phyloP scores from a whole-genome alignment of 1,284 basidiomycete species.

The Marasmius tenuissimus region DNA sequence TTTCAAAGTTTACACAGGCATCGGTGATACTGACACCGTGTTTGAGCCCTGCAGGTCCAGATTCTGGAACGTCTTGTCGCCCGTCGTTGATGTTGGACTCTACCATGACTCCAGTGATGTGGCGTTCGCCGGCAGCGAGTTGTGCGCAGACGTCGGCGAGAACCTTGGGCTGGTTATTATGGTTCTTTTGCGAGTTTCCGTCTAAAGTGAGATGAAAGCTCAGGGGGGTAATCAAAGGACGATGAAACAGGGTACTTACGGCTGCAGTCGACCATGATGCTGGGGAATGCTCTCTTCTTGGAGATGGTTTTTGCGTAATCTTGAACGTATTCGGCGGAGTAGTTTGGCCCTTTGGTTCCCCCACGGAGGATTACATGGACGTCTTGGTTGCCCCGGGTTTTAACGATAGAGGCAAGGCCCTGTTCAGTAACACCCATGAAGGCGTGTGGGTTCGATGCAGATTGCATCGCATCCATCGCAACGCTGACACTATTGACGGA shows the following conservation, averaged over 20 bases:
- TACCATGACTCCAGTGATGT: slow-evolving; percentile 96
- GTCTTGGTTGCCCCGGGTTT: slow-evolving; percentile 90
- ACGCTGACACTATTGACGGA: slow-evolving; percentile 50
- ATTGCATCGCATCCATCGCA: slow-evolving; percentile 96
- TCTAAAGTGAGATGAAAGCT: slow-evolving; percentile 40
- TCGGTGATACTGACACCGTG: slow-evolving; percentile 90
- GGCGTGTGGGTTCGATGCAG: slow-evolving; percentile 88
- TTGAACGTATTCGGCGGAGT: slow-evolving; percentile 71
- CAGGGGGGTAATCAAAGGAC: slow-evolving; percentile 2
- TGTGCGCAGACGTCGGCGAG: slow-evolving; percentile 78
- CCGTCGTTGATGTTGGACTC: slow-evolving; percentile 92
- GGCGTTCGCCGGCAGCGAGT: slow-evolving; percentile 72
- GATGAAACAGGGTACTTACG: slow-evolving; percentile 46
- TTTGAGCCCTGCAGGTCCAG: slow-evolving; percentile 67
- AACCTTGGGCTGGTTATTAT: slow-evolving; percentile 87
- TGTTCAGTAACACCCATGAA: slow-evolving; percentile 99
- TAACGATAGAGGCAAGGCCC: slow-evolving; percentile 93
- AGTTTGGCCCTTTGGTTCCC: slow-evolving; percentile 88
- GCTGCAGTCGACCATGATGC: slow-evolving; percentile 84
- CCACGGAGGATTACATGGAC: slow-evolving; percentile 95
- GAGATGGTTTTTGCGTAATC: slow-evolving; percentile 69
- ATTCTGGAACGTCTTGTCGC: slow-evolving; percentile 77
- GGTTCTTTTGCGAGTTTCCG: slow-evolving; percentile 92
- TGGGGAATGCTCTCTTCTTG: slow-evolving; percentile 73
- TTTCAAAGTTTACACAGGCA: slow-evolving; percentile 91